Percentiles rank a stretch among this genome's conserved stretches.
phyloP scores from a whole-genome alignment of 2,329 filamentous ascomycete species.

The Fusarium kyushuense region DNA sequence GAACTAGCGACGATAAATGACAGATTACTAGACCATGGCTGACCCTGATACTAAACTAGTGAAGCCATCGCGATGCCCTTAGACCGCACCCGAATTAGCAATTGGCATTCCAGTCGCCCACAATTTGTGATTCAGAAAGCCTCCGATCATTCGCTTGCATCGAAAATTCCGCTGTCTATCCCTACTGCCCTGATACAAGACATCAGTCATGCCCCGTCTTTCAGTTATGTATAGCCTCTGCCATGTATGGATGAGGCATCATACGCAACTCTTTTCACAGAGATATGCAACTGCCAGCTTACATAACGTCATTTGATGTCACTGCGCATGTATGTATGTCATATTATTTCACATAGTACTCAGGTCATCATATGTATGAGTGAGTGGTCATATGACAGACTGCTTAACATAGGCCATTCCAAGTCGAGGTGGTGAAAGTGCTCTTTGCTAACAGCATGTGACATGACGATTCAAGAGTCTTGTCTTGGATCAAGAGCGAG shows the following conservation, averaged over 20 bases:
- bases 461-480: too few species aligned
- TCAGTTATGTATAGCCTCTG: slow-evolving; percentile 2
- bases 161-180: slow-evolving; percentile 13
- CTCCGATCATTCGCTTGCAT: slow-evolving; percentile 16
- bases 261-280: background rate
- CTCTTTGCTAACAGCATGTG: background rate
- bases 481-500: background rate
- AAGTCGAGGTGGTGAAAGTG: background rate
- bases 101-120: slow-evolving; percentile 31
- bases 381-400: background rate
- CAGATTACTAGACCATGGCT: background rate
- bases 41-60: slow-evolving; percentile 11
- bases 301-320: background rate
- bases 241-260: background rate
- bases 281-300: background rate
- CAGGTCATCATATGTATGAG: background rate
- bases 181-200: slow-evolving; percentile 26
- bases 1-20: background rate
- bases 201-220: slow-evolving; percentile 5
- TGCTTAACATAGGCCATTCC: background rate
- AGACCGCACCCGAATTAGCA: slow-evolving; percentile 18
- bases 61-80: slow-evolving; percentile 29
- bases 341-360: background rate
- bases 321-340: background rate
- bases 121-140: slow-evolving; percentile 1